phyloP scores from a whole-genome alignment of 192 early-diverging fungal species.

The Mortierella claussenii region DNA sequence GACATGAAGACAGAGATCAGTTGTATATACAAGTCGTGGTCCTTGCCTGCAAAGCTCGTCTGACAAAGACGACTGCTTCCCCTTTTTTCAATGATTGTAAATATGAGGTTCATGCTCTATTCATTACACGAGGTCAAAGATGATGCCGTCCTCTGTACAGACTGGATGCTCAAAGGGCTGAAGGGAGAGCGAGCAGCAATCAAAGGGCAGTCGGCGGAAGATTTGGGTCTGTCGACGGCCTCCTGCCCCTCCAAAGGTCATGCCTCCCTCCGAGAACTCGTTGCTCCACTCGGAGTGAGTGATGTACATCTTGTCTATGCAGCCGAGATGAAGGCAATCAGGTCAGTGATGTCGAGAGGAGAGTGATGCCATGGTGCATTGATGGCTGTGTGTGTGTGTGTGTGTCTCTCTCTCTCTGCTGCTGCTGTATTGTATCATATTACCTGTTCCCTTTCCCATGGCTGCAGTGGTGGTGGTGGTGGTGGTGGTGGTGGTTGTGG shows the following conservation, averaged over 20 bases:
- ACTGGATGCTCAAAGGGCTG: constrained; percentile 87
- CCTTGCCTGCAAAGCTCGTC: too few species aligned
- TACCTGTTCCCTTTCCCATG: constrained; percentile 55
- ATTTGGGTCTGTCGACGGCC: constrained; percentile 62
- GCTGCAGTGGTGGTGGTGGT: background rate
- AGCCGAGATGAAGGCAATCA: too few species aligned
- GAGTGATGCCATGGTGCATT: too few species aligned
- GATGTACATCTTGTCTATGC: constrained; percentile 89
- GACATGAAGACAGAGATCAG: background rate
- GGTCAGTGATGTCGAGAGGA: too few species aligned
- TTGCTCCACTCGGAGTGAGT: constrained; percentile 83
- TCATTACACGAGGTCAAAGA: constrained; percentile 85
- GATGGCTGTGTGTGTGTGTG: too few species aligned
- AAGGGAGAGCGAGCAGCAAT: constrained; percentile 92
- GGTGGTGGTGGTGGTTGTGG: background rate
- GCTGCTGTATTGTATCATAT: too few species aligned
- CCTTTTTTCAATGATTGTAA: background rate
- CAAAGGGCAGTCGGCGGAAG: constrained; percentile 83
- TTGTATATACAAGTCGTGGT: too few species aligned
- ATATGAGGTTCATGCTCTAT: too few species aligned
- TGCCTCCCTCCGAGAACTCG: constrained; percentile 63
- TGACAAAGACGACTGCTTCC: too few species aligned
- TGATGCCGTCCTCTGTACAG: constrained; percentile 85
- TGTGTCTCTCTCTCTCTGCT: too few species aligned
- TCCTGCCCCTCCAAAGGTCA: constrained; percentile 73